A percentile compares a stretch with the other conserved stretches of the same genome.
These are phyloP conservation scores for Apodospora peruviana DNA, from an alignment of 495 filamentous ascomycete species.

Conservation along the genomic window DNA sequence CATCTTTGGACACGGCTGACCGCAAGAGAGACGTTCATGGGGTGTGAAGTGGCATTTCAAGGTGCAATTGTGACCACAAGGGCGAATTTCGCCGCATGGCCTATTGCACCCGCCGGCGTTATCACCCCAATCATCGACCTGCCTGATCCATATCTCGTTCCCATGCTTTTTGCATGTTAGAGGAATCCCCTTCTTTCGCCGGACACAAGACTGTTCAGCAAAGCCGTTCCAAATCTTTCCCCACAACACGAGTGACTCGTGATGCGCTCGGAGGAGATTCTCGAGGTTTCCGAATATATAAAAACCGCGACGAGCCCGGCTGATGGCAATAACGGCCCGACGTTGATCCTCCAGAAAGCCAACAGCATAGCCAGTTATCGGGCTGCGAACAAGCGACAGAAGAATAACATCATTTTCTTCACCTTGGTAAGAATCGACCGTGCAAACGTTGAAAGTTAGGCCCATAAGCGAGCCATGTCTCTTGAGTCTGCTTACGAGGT, in stretches of 20 bases:
- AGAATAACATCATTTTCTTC: slow-evolving; percentile 88
- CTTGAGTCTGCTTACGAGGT: slow-evolving; percentile 49
- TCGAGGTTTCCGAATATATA: slow-evolving; percentile 81
- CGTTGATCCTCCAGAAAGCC: slow-evolving; percentile 74
- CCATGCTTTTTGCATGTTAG: slow-evolving; percentile 36
- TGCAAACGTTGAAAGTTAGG: slow-evolving; percentile 60
- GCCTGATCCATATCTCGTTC: slow-evolving; percentile 28
- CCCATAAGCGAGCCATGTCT: slow-evolving; percentile 44
- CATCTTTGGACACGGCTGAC: slow-evolving; percentile 48
- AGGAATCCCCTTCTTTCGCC: slow-evolving; percentile 23
- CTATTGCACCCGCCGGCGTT: slow-evolving; percentile 54
- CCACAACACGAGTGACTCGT: slow-evolving; percentile 37
- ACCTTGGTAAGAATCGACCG: slow-evolving; percentile 91
- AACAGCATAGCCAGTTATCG: slow-evolving; percentile 32
- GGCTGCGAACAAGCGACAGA: slow-evolving; percentile 76
- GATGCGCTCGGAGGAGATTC: slow-evolving; percentile 37
- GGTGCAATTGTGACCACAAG: slow-evolving; percentile 38
- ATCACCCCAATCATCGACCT: slow-evolving; percentile 49
- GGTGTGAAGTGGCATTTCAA: slow-evolving; percentile 47
- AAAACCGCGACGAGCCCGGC: slow-evolving; percentile 76
- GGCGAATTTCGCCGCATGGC: slow-evolving; percentile 39
- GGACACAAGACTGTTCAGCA: slow-evolving; percentile 15
- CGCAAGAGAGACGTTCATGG: slow-evolving; percentile 59
- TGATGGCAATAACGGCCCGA: slow-evolving; percentile 81
- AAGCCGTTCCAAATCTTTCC: slow-evolving; percentile 28